Conservation (phyloP, 345 rosid genomes). For the Salix suchowensis region DNA sequence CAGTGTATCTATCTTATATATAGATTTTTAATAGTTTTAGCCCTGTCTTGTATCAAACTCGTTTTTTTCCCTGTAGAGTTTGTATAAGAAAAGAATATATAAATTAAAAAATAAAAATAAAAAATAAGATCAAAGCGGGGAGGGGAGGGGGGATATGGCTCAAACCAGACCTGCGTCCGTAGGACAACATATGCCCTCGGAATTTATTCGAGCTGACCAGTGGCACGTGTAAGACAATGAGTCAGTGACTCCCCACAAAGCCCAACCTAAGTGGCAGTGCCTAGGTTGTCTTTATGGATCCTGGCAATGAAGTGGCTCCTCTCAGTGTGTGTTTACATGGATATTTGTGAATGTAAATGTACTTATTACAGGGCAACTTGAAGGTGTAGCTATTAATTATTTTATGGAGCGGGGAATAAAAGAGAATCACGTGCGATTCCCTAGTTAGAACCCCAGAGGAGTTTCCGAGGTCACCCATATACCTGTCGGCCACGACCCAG, state of each 20-base stretch:
- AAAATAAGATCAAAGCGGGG: too few species aligned
- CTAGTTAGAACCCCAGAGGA: background rate
- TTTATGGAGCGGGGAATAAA: background rate
- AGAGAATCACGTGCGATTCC: background rate
- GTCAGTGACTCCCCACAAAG: background rate
- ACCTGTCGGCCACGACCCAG: constrained; percentile 59
- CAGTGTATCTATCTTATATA: too few species aligned
- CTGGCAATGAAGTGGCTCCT: background rate
- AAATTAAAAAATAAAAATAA: too few species aligned
- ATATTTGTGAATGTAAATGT: background rate
- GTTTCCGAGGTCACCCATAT: constrained; percentile 3
- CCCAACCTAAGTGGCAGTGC: background rate
- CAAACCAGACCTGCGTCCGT: background rate
- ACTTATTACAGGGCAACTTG: background rate
- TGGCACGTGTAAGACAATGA: background rate
- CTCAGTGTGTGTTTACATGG: background rate
- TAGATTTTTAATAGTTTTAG: too few species aligned
- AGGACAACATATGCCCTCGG: background rate
- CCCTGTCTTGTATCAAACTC: too few species aligned
- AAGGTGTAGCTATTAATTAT: background rate
- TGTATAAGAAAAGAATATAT: too few species aligned
- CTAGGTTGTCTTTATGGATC: background rate
- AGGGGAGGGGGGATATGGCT: background rate
- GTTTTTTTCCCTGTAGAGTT: too few species aligned
- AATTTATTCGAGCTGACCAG: background rate